phyloP scores from a whole-genome alignment of 2,329 filamentous ascomycete species.

The Cercospora sojina region DNA sequence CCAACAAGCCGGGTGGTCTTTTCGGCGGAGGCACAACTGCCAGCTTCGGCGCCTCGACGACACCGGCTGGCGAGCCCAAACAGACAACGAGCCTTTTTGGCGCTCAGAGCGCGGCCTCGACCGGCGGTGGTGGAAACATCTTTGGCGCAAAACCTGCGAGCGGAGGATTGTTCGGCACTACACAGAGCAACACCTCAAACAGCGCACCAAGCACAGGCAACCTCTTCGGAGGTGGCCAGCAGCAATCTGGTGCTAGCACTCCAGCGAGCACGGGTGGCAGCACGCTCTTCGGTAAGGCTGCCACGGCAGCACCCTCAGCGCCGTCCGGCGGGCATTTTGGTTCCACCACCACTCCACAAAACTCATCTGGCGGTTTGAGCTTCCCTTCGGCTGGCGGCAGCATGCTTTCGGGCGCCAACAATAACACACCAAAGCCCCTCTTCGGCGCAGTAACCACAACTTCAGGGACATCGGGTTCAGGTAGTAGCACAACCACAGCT shows the following conservation, averaged over 20 bases:
- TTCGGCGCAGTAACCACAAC: not conserved
- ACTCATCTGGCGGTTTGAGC: slow-evolving; percentile 2
- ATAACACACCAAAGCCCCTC: not conserved
- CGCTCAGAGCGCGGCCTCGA: slow-evolving; percentile 6
- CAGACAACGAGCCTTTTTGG: slow-evolving; percentile 20
- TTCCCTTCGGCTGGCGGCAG: slow-evolving; percentile 2
- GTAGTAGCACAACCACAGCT: slow-evolving; percentile 13
- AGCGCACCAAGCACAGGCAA: slow-evolving; percentile 12
- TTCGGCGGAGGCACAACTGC: slow-evolving; percentile 19
- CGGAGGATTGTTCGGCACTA: slow-evolving; percentile 14
- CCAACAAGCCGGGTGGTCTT: slow-evolving; percentile 19
- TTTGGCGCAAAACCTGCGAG: slow-evolving; percentile 16
- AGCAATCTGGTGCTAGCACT: slow-evolving; percentile 13
- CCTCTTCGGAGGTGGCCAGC: slow-evolving; percentile 19
- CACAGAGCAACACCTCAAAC: slow-evolving; percentile 14
- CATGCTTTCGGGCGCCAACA: not conserved
- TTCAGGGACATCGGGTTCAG: not conserved
- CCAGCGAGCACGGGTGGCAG: slow-evolving; percentile 16
- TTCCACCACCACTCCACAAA: slow-evolving; percentile 8
- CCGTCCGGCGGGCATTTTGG: slow-evolving; percentile 3
- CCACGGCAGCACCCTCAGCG: slow-evolving; percentile 1
- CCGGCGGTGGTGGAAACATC: slow-evolving; percentile 2
- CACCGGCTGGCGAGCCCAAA: slow-evolving; percentile 28
- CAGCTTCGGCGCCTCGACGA: slow-evolving; percentile 25
- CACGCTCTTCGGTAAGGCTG: slow-evolving; percentile 12